Evolutionary conservation across 2,329 filamentous ascomycete species (phyloP), one percentile per base, ranked within the genome.

Genomic region (Fusarium virguliforme): DNA sequence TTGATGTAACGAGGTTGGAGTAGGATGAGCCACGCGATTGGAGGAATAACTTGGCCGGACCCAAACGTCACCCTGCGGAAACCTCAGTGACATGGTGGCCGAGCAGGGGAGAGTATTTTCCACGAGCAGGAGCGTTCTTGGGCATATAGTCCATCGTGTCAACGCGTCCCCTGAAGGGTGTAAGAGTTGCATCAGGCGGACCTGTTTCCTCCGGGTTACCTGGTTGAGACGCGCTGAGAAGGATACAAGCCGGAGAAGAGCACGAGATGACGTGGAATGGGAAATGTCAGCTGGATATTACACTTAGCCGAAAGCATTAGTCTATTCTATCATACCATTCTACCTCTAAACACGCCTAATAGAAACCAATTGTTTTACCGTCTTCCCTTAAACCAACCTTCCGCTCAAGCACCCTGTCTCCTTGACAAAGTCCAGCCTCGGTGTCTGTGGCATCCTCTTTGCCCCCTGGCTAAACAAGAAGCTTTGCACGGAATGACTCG

Each of bases 401-500:
- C 58, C 68, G 8, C 12, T 15, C 9, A 60, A 24, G 5, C 30
- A 35, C 18, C 60, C 68, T 0, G 59, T 59, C 0, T 37, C 37
- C 4, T 64, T 30, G 1, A 73, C 43, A 12, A 65, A 73, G 0
- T 54, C 59, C 41, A 74, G n/a, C 2, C 38, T 58, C 0, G 71
- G 71, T 18, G 58, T 40, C 32, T 51, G 32, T 0, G 65, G 65
- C 50, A 67, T 61, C 38, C 60, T 67, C 10, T 59, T 18, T 3
- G 60, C 62, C 1, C 55, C 46, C 7, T 64, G 10, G 0, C 55
- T 59, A 8, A 65, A 37, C 6, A 74, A 3, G 15, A 59, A 40
- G 28, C 55, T 72, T 35, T 74, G 71, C 3, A 74, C 28, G 7
- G 12, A 51, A 1, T 50, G 40, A 8, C 51, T 43, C 0, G 66